These are phyloP conservation scores for Thalassiosira exigua DNA, from an alignment of 352 stramenopile genomes.

Conservation along the genomic window DNA sequence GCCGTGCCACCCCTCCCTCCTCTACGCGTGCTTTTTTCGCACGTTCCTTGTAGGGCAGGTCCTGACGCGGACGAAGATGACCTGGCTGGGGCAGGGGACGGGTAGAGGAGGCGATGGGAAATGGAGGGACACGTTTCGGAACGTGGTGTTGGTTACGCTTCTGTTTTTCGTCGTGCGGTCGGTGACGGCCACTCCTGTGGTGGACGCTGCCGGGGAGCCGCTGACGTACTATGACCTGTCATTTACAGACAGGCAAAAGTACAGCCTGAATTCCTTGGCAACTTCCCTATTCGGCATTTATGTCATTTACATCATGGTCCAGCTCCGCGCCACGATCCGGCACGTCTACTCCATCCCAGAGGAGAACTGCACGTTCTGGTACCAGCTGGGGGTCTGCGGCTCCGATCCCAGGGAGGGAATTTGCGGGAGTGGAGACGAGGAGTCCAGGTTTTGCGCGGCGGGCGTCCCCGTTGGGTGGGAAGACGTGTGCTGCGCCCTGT, in stretches of 20 bases:
- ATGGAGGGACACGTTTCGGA: constrained; percentile 40
- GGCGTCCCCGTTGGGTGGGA: constrained; percentile 56
- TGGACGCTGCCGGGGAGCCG: neutral
- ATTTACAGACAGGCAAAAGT: constrained; percentile 14
- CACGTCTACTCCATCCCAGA: constrained; percentile 53
- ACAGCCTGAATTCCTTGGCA: constrained; percentile 20
- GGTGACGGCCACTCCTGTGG: constrained; percentile 29
- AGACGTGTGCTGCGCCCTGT: constrained; percentile 71
- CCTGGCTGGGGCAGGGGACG: constrained; percentile 61
- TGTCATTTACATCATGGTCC: constrained; percentile 38
- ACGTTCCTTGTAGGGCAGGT: constrained; percentile 76
- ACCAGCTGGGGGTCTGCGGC: constrained; percentile 31
- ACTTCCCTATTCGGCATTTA: constrained; percentile 22
- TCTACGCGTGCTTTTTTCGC: constrained; percentile 64
- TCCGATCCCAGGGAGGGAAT: constrained; percentile 5
- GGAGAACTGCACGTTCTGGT: constrained; percentile 47
- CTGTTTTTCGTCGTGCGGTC: constrained; percentile 44
- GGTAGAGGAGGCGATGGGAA: constrained; percentile 1
- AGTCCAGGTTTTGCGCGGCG: constrained; percentile 1
- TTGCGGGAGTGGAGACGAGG: neutral
- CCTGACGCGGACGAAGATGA: constrained; percentile 72
- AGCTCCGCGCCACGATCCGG: constrained; percentile 42
- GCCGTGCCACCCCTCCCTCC: constrained; percentile 68
- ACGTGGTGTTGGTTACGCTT: constrained; percentile 54
- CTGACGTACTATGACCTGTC: constrained; percentile 18